Conservation (phyloP, 495 filamentous ascomycete species). For the Letharia lupina region DNA sequence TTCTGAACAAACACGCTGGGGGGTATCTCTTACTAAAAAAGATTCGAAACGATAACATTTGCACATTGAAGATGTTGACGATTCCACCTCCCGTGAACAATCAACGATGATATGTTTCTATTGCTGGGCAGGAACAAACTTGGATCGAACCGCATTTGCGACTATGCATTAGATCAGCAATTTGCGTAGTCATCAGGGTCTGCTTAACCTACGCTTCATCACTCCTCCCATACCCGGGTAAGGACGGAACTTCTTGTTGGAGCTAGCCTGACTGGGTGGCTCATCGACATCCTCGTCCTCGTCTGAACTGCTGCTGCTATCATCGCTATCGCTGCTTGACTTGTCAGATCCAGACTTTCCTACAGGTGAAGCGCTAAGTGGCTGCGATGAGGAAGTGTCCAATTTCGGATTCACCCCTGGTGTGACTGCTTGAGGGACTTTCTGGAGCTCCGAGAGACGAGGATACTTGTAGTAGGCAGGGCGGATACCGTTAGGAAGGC, state of each 20-base stretch:
- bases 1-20: not conserved
- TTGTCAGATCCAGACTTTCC: not conserved
- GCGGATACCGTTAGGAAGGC: constrained; percentile 15
- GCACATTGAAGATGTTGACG: not conserved
- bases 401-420: not conserved
- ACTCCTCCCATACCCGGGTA: not conserved
- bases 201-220: constrained; percentile 10
- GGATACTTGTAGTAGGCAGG: constrained; percentile 16
- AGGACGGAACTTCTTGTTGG: not conserved
- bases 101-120: not conserved
- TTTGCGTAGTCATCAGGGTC: not conserved
- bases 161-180: constrained; percentile 2
- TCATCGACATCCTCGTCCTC: not conserved
- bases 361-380: not conserved
- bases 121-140: not conserved
- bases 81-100: not conserved
- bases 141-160: not conserved
- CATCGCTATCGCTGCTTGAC: constrained; percentile 10
- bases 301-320: constrained; percentile 6
- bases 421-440: not conserved
- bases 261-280: not conserved
- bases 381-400: not conserved
- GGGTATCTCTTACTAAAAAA: not conserved
- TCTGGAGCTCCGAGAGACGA: constrained; percentile 16
- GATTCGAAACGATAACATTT: not conserved